Percentiles rank a stretch among this genome's conserved stretches.
phyloP scores from a whole-genome alignment of 1,284 basidiomycete species.

The Gymnopus androsaceus region DNA sequence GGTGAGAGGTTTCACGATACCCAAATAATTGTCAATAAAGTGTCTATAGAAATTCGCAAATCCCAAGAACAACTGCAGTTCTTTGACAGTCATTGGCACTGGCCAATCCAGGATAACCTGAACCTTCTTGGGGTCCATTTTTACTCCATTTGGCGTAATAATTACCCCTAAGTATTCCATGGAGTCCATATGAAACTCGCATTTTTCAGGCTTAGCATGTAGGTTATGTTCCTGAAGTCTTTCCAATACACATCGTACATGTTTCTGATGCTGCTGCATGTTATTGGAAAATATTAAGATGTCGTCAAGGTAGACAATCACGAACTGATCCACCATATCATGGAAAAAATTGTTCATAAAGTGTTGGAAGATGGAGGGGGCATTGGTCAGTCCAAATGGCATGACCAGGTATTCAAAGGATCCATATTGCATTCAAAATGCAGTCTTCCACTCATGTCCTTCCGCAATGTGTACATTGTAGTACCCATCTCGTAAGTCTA shows the following conservation, averaged over 20 bases:
- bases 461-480: background rate
- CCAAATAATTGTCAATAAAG: conserved; percentile 13
- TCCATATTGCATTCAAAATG: background rate
- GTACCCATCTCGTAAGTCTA: background rate
- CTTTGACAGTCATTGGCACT: conserved; percentile 3
- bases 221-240: too few relatives aligned
- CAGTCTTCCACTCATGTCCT: conserved; percentile 5
- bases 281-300: too few relatives aligned
- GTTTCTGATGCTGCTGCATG: too few relatives aligned
- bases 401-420: background rate
- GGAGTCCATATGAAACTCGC: conserved; percentile 29
- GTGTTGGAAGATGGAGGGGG: conserved; percentile 25
- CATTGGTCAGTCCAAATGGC: background rate
- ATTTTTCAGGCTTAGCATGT: too few relatives aligned
- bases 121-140: conserved; percentile 13
- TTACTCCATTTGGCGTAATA: background rate
- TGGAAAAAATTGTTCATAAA: too few relatives aligned
- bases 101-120: conserved; percentile 13
- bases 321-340: too few relatives aligned
- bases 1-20: background rate
- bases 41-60: conserved; percentile 14
- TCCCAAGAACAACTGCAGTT: conserved; percentile 18
- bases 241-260: too few relatives aligned
- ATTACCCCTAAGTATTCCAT: conserved; percentile 6
- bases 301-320: too few relatives aligned